Evolutionary conservation across 2,329 filamentous ascomycete species (phyloP).

Genomic region (Ophiostoma australiae): DNA sequence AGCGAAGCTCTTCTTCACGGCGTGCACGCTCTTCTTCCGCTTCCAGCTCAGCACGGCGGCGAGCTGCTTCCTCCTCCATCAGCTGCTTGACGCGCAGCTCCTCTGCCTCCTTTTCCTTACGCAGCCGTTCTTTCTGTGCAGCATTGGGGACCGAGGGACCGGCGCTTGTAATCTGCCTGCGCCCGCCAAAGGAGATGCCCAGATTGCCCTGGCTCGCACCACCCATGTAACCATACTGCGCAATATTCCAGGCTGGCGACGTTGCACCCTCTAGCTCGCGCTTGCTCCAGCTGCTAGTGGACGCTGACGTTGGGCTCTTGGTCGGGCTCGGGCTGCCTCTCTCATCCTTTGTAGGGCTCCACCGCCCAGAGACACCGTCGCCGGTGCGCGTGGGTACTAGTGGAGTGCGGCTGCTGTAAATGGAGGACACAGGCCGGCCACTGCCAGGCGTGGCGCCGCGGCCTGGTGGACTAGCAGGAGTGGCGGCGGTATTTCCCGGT

Average conservation of each 20-base stretch:
- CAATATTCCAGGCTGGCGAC: slow-evolving; percentile 93
- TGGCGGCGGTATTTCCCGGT: background rate
- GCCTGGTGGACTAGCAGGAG: background rate
- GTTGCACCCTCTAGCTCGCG: slow-evolving; percentile 75
- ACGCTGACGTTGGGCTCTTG: slow-evolving; percentile 49
- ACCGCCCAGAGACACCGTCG: slow-evolving; percentile 50
- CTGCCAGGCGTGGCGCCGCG: slow-evolving; percentile 42
- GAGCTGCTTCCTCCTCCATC: slow-evolving; percentile 44
- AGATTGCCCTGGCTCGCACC: slow-evolving; percentile 94
- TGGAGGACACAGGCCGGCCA: slow-evolving; percentile 38
- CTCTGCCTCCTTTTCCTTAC: slow-evolving; percentile 53
- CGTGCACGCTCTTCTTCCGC: slow-evolving; percentile 59
- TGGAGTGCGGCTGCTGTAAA: slow-evolving; percentile 40
- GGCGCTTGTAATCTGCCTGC: slow-evolving; percentile 85
- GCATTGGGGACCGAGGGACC: slow-evolving; percentile 72
- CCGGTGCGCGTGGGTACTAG: slow-evolving; percentile 49
- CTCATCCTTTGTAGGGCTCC: slow-evolving; percentile 50
- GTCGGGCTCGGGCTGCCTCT: slow-evolving; percentile 54
- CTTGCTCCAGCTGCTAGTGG: slow-evolving; percentile 86
- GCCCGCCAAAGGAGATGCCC: slow-evolving; percentile 84
- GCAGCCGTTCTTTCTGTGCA: slow-evolving; percentile 73
- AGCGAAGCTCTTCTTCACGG: slow-evolving; percentile 59
- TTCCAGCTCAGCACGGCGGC: slow-evolving; percentile 43
- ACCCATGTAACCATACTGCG: slow-evolving; percentile 97
- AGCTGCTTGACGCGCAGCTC: slow-evolving; percentile 56